Base-by-base conservation (phyloP, 202 grass and related monocot species). In the Schoenoplectus tabernaemontani region DNA sequence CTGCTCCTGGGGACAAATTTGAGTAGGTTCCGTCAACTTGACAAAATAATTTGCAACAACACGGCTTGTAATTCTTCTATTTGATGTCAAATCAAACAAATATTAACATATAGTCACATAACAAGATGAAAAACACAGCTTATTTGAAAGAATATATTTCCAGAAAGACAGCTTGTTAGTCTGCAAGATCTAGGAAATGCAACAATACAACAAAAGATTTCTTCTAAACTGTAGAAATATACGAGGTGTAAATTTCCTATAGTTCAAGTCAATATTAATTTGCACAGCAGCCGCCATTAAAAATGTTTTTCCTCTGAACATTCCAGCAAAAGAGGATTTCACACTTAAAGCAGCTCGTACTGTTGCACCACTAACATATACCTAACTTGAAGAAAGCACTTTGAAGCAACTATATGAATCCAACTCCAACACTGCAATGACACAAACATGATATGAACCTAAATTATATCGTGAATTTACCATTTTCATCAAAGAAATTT, bases 171-270 rank as follows among this genome's bases (percentile, higher is more conserved):
- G 7, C 17, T 47, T 48, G 22, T 15, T 41, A 7, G 43, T 48
- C 32, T 46, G 67, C 50, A 50, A 72, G 16, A 15, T 74, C 48
- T 74, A 53, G 39, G 19, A 64, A 71, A 10, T 30, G 4, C 12
- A 48, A 53, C 24, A 74, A 51, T 74, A 74, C 26, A 74, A 74
- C 43, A 74, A 74, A 74, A 74, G 46, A 74, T 53, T 53, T 74
- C 44, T 74, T 34, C 44, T 47, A 5, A 71, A 28, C 67, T 16
- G 23, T 48, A 47, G 67, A 47, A 71, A 71, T 71, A 48, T 51
- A 74, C 44, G 43, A 53, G 26, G 69, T 12, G 69, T 32, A 71
- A 74, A 74, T 74, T 53, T 74, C 69, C 34, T 53, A 50, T 50
- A 11, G 69, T 74, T 53, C 53, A 1, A 39, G 6, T 51, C 23